A percentile compares a stretch with the other conserved stretches of the same genome.
Conservation (phyloP, 495 filamentous ascomycete species). For the Xeromyces bisporus region DNA sequence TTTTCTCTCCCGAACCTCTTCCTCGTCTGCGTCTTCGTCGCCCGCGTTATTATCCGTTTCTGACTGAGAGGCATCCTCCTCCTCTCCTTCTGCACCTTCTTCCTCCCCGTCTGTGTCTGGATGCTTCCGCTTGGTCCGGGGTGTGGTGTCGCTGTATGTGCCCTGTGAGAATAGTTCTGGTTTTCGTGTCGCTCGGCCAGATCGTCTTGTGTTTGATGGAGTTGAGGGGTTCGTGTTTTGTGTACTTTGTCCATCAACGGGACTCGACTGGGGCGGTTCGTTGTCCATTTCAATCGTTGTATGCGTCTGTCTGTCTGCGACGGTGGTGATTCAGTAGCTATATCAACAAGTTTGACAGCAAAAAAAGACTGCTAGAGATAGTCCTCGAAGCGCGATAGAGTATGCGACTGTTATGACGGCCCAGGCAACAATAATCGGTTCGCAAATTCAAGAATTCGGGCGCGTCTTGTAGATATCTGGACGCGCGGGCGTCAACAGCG, state of each 20-base stretch:
- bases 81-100: slow-evolving; percentile 28
- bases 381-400: too few relatives aligned
- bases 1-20: slow-evolving; percentile 43
- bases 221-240: slow-evolving; percentile 13
- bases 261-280: slow-evolving; percentile 17
- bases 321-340: too few relatives aligned
- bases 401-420: neutral
- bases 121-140: slow-evolving; percentile 40
- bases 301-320: too few relatives aligned
- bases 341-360: too few relatives aligned
- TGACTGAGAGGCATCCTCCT: slow-evolving; percentile 39
- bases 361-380: too few relatives aligned
- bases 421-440: neutral
- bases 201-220: slow-evolving; percentile 53
- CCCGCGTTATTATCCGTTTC: slow-evolving; percentile 30
- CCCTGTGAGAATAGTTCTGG: slow-evolving; percentile 46
- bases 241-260: slow-evolving; percentile 6
- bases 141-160: slow-evolving; percentile 15
- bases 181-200: slow-evolving; percentile 61
- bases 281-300: slow-evolving; percentile 15
- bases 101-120: slow-evolving; percentile 19
- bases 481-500: neutral
- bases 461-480: neutral
- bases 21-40: slow-evolving; percentile 45
- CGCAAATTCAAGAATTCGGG: neutral